Evolutionary conservation across 129 eudicot species (phyloP).

Genomic region (Artemisia tridentata): DNA sequence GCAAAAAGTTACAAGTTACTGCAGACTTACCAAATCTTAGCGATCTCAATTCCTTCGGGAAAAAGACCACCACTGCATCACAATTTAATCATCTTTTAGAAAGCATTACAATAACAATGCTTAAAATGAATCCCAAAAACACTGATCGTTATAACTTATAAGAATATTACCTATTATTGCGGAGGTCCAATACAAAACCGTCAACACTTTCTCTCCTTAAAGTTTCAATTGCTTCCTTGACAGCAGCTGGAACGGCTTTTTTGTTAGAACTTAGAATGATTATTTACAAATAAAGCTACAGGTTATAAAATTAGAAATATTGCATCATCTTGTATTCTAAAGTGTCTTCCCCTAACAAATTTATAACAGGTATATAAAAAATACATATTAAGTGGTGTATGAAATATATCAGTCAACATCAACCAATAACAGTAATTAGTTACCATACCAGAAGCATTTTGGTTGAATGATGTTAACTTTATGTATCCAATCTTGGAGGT

Average conservation of each 20-base stretch:
- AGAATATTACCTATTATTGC: conserved; percentile 82
- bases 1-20: not conserved
- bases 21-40: conserved; percentile 77
- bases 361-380: not conserved
- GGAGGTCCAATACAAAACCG: conserved; percentile 90
- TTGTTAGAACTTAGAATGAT: conserved; percentile 26
- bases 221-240: conserved; percentile 83
- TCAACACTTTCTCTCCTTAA: conserved; percentile 73
- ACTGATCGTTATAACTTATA: not conserved
- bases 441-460: conserved; percentile 85
- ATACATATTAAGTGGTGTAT: too few species aligned
- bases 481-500: conserved; percentile 83
- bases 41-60: conserved; percentile 97
- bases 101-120: conserved; percentile 7
- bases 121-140: not conserved
- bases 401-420: conserved; percentile 1
- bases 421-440: conserved; percentile 6
- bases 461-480: conserved; percentile 81
- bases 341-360: not conserved
- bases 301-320: too few species aligned
- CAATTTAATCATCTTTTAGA: not conserved
- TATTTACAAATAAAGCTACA: not conserved
- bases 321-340: too few species aligned
- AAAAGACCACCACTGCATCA: conserved; percentile 94
- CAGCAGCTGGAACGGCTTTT: conserved; percentile 56